Conservation (phyloP, 352 stramenopile genomes). For the Peronosclerospora sorghi region DNA sequence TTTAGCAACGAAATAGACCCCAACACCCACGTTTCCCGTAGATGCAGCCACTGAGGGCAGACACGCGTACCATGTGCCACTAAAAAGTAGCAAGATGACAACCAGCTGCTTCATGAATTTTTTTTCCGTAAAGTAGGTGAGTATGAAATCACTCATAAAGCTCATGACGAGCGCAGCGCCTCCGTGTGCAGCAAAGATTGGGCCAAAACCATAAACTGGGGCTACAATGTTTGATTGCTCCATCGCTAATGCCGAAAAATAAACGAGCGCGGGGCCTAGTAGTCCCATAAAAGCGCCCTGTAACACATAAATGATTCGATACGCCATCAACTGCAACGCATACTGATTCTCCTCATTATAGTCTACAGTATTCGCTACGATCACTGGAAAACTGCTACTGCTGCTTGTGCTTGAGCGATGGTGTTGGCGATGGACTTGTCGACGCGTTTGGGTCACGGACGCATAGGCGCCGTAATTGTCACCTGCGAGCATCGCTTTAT, state of each 20-base stretch:
- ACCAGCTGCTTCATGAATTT: slow-evolving; percentile 65
- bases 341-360: slow-evolving; percentile 36
- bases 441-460: slow-evolving; percentile 12
- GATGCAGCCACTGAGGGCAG: slow-evolving; percentile 43
- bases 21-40: slow-evolving; percentile 49
- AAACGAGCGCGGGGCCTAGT: slow-evolving; percentile 48
- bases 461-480: slow-evolving; percentile 15
- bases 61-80: slow-evolving; percentile 56
- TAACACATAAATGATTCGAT: slow-evolving; percentile 55
- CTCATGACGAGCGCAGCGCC: slow-evolving; percentile 60
- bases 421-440: slow-evolving; percentile 17
- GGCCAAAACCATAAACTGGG: slow-evolving; percentile 52
- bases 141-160: slow-evolving; percentile 71
- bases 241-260: slow-evolving; percentile 44
- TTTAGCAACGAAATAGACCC: slow-evolving; percentile 66
- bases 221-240: slow-evolving; percentile 27
- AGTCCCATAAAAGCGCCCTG: slow-evolving; percentile 59
- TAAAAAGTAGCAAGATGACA: slow-evolving; percentile 41
- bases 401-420: slow-evolving; percentile 20
- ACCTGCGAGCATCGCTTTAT: neutral
- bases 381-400: slow-evolving; percentile 12
- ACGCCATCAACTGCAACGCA: slow-evolving; percentile 50
- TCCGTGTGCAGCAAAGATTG: slow-evolving; percentile 65
- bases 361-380: slow-evolving; percentile 9
- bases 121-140: slow-evolving; percentile 54